phyloP scores from a whole-genome alignment of 331 rosid genomes.

The Quercus phellos region DNA sequence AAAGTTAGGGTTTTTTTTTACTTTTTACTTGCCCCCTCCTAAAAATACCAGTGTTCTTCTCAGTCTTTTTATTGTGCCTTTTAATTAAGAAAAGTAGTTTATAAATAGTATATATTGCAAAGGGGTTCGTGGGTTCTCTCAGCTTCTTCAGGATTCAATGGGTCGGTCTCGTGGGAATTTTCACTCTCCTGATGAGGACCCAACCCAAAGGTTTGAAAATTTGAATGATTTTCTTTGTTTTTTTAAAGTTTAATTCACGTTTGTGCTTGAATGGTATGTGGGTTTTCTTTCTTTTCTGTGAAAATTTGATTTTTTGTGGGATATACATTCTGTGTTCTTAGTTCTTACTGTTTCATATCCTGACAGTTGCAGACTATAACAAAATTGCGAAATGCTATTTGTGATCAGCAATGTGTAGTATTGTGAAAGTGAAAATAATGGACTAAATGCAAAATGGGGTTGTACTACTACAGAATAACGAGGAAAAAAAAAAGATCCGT shows the following conservation, averaged over 20 bases:
- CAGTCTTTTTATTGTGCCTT: neutral
- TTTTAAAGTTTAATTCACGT: neutral
- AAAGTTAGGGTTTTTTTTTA: slow-evolving; percentile 29
- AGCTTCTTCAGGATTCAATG: slow-evolving; percentile 43
- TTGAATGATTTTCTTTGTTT: neutral
- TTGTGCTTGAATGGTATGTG: neutral
- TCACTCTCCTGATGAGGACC: slow-evolving; percentile 77
- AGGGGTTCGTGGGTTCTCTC: slow-evolving; percentile 19
- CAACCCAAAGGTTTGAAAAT: slow-evolving; percentile 65
- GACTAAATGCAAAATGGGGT: neutral
- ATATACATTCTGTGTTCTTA: neutral
- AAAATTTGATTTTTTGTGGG: neutral
- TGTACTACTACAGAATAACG: neutral
- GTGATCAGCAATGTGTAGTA: neutral
- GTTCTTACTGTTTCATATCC: neutral
- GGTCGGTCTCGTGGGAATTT: slow-evolving; percentile 97
- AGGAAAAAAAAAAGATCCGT: neutral
- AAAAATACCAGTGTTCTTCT: neutral
- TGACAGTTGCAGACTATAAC: neutral
- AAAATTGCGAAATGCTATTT: neutral
- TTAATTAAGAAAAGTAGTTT: neutral
- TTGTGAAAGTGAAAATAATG: neutral
- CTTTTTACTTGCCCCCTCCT: neutral
- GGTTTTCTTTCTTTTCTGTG: neutral
- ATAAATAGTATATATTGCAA: neutral